These are phyloP conservation scores for Eucalyptus melliodora DNA, from an alignment of 345 rosid species.

Conservation along the genomic window DNA sequence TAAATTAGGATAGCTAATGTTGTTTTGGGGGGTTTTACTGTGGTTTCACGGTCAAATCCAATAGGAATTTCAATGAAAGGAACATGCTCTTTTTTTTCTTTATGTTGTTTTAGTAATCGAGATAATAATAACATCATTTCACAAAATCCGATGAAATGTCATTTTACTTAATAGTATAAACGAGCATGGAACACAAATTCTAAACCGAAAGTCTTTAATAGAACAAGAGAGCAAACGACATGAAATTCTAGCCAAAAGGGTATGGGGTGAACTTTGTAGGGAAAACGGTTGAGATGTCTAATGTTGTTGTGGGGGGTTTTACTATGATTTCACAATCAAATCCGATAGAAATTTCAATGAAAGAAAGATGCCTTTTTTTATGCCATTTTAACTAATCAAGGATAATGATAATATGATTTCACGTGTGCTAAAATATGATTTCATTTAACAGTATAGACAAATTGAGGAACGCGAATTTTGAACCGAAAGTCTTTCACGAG, in stretches of 20 bases:
- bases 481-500: neutral
- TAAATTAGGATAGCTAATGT: neutral
- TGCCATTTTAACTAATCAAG: neutral
- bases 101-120: fast-evolving
- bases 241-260: neutral
- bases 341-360: neutral
- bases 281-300: neutral
- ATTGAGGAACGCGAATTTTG: fast-evolving
- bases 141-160: fast-evolving
- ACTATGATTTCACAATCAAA: neutral
- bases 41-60: neutral
- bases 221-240: fast-evolving
- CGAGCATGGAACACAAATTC: fast-evolving
- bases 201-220: fast-evolving
- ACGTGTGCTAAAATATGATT: fast-evolving
- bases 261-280: too few relatives aligned
- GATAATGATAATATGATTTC: neutral
- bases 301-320: neutral
- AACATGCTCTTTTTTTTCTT: neutral
- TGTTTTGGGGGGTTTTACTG: neutral
- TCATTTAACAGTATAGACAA: neutral
- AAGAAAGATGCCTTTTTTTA: neutral
- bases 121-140: too few relatives aligned
- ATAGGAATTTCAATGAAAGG: neutral
- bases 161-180: neutral